phyloP scores from a whole-genome alignment of 169 alveolate genomes.

The Amoebophrya sp. region DNA sequence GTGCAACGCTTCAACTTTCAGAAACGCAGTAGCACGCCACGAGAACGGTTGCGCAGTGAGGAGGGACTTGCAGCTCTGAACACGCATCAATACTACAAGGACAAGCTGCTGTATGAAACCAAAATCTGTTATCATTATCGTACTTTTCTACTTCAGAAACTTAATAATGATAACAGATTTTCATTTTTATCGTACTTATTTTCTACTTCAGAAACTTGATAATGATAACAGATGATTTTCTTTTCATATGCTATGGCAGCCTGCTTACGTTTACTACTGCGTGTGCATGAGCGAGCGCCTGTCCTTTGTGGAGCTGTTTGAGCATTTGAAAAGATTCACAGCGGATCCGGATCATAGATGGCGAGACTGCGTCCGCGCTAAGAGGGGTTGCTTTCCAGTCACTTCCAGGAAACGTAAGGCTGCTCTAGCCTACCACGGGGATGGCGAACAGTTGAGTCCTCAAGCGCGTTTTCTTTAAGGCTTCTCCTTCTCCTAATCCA shows the following conservation, averaged over 20 bases:
- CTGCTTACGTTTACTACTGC: background rate
- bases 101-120: background rate
- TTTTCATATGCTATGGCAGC: no score
- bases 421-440: background rate
- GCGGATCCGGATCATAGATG: background rate
- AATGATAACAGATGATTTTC: no score
- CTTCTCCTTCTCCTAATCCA: no score
- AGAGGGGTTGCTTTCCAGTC: background rate
- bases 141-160: no score
- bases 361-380: background rate
- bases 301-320: background rate
- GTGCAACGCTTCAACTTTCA: background rate
- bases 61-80: background rate
- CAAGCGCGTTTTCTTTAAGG: no score
- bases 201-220: no score
- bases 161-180: no score
- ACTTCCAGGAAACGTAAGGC: background rate
- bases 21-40: background rate
- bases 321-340: background rate
- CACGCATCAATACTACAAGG: background rate
- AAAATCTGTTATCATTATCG: no score
- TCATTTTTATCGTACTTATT: no score
- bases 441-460: no score
- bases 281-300: background rate
- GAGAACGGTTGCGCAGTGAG: background rate